These are phyloP conservation scores for Quercus alba DNA, from an alignment of 306 rosid genomes.

Conservation along the genomic window DNA sequence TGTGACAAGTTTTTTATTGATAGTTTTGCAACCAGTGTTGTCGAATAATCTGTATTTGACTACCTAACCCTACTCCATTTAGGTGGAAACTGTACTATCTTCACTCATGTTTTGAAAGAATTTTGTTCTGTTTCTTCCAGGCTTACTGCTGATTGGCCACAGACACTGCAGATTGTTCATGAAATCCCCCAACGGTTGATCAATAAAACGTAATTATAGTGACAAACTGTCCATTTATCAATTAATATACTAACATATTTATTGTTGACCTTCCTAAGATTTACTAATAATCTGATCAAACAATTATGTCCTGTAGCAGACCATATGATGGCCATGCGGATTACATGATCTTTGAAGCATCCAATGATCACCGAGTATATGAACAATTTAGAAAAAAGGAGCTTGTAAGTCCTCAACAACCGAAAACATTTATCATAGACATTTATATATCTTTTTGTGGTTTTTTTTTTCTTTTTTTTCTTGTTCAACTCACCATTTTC, in stretches of 20 bases:
- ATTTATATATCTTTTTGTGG: neutral
- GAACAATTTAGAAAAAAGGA: neutral
- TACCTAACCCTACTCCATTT: too few relatives aligned
- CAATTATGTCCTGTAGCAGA: neutral
- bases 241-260: neutral
- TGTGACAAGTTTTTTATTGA: too few relatives aligned
- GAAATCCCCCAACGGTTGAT: neutral
- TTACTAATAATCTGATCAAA: neutral
- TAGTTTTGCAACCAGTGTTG: too few relatives aligned
- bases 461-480: too few relatives aligned
- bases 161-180: neutral
- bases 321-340: neutral
- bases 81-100: neutral
- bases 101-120: neutral
- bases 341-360: neutral
- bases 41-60: too few relatives aligned
- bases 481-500: neutral
- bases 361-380: neutral
- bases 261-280: neutral
- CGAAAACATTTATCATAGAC: neutral
- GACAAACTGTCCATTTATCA: neutral
- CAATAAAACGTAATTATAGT: neutral
- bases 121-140: constrained; percentile 8
- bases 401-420: constrained; percentile 7
- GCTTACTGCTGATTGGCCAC: constrained; percentile 9